A percentile compares a stretch with the other conserved stretches of the same genome.
These are phyloP conservation scores for Arabis alpina DNA, from an alignment of 345 rosid species.

Conservation along the genomic window DNA sequence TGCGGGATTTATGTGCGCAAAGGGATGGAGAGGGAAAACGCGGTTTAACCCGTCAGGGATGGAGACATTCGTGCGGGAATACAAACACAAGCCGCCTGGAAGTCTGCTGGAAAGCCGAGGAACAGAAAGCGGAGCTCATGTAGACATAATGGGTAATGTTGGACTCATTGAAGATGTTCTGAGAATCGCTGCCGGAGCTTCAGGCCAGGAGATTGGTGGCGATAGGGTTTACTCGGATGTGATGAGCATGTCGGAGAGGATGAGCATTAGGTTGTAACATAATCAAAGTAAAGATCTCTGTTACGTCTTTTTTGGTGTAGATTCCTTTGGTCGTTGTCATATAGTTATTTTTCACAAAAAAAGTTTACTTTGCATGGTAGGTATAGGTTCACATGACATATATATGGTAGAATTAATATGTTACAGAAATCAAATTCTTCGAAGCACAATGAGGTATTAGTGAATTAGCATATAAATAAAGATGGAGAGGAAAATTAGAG, in stretches of 20 bases:
- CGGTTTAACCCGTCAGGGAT: slow-evolving; percentile 72
- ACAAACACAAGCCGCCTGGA: slow-evolving; percentile 55
- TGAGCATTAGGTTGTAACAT: slow-evolving; percentile 50
- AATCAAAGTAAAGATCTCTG: background rate
- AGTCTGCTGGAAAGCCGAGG: slow-evolving; percentile 68
- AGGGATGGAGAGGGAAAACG: slow-evolving; percentile 74
- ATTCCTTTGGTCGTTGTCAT: no score
- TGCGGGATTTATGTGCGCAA: slow-evolving; percentile 77
- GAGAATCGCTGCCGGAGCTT: slow-evolving; percentile 65
- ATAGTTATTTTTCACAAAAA: no score
- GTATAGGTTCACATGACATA: no score
- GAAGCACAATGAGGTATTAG: no score
- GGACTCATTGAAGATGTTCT: slow-evolving; percentile 69
- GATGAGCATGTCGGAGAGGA: slow-evolving; percentile 53
- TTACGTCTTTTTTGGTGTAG: no score
- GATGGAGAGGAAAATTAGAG: no score
- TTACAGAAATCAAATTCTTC: no score
- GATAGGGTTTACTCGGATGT: slow-evolving; percentile 62
- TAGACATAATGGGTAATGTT: slow-evolving; percentile 72
- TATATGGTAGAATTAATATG: no score
- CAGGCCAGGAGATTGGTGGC: slow-evolving; percentile 62
- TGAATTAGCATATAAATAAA: no score
- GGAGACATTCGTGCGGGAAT: slow-evolving; percentile 55
- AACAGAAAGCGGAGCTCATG: slow-evolving; percentile 61
- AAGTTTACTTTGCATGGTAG: no score